Percentiles rank a stretch among this genome's conserved stretches.
phyloP scores from a whole-genome alignment of 2,329 filamentous ascomycete species.

The Pyricularia sp. region DNA sequence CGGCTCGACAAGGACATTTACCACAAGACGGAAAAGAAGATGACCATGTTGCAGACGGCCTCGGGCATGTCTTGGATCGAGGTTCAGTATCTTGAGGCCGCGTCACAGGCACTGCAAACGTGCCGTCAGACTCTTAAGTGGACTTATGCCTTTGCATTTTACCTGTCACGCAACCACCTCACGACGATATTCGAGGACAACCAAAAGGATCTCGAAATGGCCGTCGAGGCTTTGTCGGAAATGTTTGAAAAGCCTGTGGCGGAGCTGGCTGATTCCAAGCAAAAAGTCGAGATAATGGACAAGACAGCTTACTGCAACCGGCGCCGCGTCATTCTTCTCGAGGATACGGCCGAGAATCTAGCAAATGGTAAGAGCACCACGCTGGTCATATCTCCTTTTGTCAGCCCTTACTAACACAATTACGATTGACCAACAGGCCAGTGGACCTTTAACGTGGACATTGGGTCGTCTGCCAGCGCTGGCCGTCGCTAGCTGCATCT shows the following conservation, averaged over 20 bases:
- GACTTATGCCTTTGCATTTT: slow-evolving; percentile 98
- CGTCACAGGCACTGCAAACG: slow-evolving; percentile 84
- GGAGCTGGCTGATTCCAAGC: slow-evolving; percentile 71
- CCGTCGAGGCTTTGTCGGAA: slow-evolving; percentile 90
- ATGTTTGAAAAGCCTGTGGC: slow-evolving; percentile 98
- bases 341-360: slow-evolving; percentile 85
- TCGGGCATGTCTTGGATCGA: slow-evolving; percentile 99
- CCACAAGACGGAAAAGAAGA: slow-evolving; percentile 95
- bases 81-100: slow-evolving; percentile 89
- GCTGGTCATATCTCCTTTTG: background rate
- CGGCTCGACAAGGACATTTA: slow-evolving; percentile 94
- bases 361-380: slow-evolving; percentile 54
- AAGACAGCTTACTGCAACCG: slow-evolving; percentile 97
- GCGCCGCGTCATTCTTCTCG: slow-evolving; percentile 74
- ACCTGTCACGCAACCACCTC: slow-evolving; percentile 87
- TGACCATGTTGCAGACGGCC: slow-evolving; percentile 86
- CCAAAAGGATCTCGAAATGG: slow-evolving; percentile 94
- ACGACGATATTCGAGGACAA: slow-evolving; percentile 98
- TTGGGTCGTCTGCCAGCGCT: slow-evolving; percentile 12
- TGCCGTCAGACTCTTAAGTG: slow-evolving; percentile 98
- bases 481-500: slow-evolving; percentile 10
- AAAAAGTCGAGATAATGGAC: slow-evolving; percentile 97
- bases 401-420: background rate
- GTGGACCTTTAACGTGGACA: slow-evolving; percentile 32
- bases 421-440: slow-evolving; percentile 18